These are phyloP conservation scores for Musa balbisiana DNA, from an alignment of 202 grass and related monocot species.

Conservation along the genomic window DNA sequence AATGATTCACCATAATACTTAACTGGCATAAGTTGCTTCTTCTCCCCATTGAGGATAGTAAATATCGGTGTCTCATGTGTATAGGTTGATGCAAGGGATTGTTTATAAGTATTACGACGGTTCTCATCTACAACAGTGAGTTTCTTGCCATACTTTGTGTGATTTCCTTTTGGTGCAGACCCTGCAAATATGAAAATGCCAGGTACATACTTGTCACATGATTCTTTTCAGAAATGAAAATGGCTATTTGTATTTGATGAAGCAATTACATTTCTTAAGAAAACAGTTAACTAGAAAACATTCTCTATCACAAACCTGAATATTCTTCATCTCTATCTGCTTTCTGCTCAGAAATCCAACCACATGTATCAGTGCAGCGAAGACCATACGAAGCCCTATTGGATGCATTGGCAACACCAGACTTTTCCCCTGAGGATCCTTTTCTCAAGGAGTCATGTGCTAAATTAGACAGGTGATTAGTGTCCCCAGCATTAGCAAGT, in stretches of 20 bases:
- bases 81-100: constrained; percentile 14
- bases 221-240: neutral
- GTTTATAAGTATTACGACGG: constrained; percentile 45
- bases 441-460: constrained; percentile 34
- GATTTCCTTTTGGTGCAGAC: constrained; percentile 22
- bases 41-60: constrained; percentile 34
- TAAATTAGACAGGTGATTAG: constrained; percentile 6
- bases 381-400: constrained; percentile 29
- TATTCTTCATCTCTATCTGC: constrained; percentile 43
- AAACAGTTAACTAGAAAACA: neutral
- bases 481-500: constrained; percentile 22
- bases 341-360: constrained; percentile 37
- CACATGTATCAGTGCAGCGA: constrained; percentile 22
- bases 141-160: constrained; percentile 44
- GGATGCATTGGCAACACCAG: constrained; percentile 29
- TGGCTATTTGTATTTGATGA: neutral
- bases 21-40: constrained; percentile 55
- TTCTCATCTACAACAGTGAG: constrained; percentile 41
- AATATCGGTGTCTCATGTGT: constrained; percentile 30
- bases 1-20: constrained; percentile 27
- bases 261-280: neutral
- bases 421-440: constrained; percentile 28
- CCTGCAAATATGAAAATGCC: constrained; percentile 30
- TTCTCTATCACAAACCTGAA: constrained; percentile 33
- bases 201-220: neutral